Evolutionary conservation across 2,329 filamentous ascomycete species (phyloP).

Genomic region (Xylaria arbuscula): DNA sequence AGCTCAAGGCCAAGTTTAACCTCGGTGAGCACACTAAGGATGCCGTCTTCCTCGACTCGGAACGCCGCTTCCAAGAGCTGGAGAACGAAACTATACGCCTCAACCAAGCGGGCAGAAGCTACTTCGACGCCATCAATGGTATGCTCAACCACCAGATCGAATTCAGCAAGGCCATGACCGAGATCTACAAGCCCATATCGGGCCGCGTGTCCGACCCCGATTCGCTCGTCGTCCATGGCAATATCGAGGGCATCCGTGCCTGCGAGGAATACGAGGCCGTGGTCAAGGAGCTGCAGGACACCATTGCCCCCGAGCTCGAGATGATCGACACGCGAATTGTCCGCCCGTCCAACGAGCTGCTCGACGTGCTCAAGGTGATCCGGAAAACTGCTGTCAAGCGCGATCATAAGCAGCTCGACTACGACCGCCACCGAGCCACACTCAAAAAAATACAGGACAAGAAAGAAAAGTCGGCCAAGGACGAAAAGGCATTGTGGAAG

Average conservation of each 20-base stretch:
- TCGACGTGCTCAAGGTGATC: conserved; percentile 95
- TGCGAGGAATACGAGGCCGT: conserved; percentile 97
- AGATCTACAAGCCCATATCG: conserved; percentile 98
- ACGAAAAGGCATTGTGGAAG: conserved; percentile 97
- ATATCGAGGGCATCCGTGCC: conserved; percentile 90
- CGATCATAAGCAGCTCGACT: conserved; percentile 97
- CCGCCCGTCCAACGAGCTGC: conserved; percentile 89
- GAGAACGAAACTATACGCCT: conserved; percentile 94
- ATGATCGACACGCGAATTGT: conserved; percentile 96
- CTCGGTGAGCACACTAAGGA: conserved; percentile 96
- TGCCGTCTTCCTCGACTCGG: conserved; percentile 91
- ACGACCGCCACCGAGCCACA: conserved; percentile 83
- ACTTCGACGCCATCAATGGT: conserved; percentile 96
- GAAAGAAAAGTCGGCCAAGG: conserved; percentile 94
- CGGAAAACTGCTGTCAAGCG: conserved; percentile 89
- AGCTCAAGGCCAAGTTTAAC: conserved; percentile 91
- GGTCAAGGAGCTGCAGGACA: conserved; percentile 89
- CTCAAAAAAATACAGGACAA: conserved; percentile 98
- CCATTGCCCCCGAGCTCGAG: conserved; percentile 89
- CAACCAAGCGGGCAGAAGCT: conserved; percentile 96
- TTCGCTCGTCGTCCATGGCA: conserved; percentile 82
- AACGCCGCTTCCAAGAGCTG: conserved; percentile 91
- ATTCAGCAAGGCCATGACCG: conserved; percentile 94
- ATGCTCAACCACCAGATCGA: conserved; percentile 99
- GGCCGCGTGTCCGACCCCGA: conserved; percentile 94